Evolutionary conservation across 768 basidiomycete species (phyloP).

Genomic region (Mrakia hoshinonis): DNA sequence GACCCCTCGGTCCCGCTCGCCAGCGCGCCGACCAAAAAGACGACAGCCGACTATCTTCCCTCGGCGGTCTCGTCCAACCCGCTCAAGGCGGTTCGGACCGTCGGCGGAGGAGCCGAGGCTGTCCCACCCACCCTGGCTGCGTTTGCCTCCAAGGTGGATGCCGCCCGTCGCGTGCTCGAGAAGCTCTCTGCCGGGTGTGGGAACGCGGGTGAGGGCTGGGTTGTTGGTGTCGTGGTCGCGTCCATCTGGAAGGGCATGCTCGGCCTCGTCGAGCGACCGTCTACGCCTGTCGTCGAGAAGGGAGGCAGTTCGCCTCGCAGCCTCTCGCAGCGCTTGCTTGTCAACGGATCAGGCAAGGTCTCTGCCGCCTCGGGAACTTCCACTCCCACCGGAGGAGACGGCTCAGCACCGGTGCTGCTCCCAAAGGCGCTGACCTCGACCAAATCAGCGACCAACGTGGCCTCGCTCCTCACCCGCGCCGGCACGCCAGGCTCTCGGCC

Average conservation of each 20-base stretch:
- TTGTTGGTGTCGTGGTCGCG: constrained; percentile 22
- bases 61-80: not conserved
- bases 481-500: constrained; percentile 4
- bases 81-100: not conserved
- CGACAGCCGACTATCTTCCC: not conserved
- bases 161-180: constrained; percentile 13
- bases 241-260: constrained; percentile 28
- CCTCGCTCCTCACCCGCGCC: constrained; percentile 3
- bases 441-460: constrained; percentile 9
- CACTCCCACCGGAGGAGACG: not conserved
- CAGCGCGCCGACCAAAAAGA: not conserved
- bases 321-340: not conserved
- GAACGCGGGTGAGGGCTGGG: constrained; percentile 26
- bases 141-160: constrained; percentile 20
- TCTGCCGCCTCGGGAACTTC: not conserved
- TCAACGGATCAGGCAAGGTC: not conserved
- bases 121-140: constrained; percentile 9
- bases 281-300: not conserved
- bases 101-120: not conserved
- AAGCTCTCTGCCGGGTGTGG: constrained; percentile 15
- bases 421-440: constrained; percentile 8
- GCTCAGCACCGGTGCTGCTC: not conserved
- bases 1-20: not conserved
- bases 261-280: constrained; percentile 23
- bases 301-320: not conserved